phyloP scores from a whole-genome alignment of 306 rosid species.

The Urtica urens region DNA sequence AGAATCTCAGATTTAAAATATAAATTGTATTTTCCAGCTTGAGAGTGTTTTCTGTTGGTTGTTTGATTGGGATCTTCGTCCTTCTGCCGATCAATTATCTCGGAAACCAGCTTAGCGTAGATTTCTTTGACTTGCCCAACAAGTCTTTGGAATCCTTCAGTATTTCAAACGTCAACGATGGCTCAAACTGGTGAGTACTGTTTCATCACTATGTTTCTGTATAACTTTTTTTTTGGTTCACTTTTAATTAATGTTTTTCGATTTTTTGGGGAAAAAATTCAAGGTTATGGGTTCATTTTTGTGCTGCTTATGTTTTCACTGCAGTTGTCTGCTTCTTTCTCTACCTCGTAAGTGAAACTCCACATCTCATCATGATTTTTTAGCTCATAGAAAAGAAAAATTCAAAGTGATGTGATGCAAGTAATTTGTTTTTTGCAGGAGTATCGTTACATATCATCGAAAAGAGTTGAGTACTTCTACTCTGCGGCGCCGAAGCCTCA shows the following conservation, averaged over 20 bases:
- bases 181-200: constrained; percentile 60
- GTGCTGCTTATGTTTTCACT: constrained; percentile 64
- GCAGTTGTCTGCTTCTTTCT: constrained; percentile 88
- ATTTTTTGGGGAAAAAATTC: constrained; percentile 11
- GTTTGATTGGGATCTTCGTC: constrained; percentile 42
- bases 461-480: constrained; percentile 42
- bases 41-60: constrained; percentile 52
- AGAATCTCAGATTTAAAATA: neutral
- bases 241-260: constrained; percentile 7
- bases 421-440: constrained; percentile 35
- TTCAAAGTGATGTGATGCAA: neutral
- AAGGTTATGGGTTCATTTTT: constrained; percentile 86
- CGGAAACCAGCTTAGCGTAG: constrained; percentile 51
- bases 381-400: constrained; percentile 5
- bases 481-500: constrained; percentile 55
- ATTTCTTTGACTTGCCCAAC: constrained; percentile 39
- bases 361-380: constrained; percentile 8
- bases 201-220: neutral
- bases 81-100: constrained; percentile 66
- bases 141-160: constrained; percentile 76
- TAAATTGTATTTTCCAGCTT: constrained; percentile 30
- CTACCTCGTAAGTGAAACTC: constrained; percentile 54
- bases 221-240: neutral
- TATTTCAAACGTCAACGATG: constrained; percentile 61
- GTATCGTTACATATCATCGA: constrained; percentile 45